Evolutionary conservation across 2,329 filamentous ascomycete genomes (phyloP).

Genomic region (Ophiosphaerella herpotricha): DNA sequence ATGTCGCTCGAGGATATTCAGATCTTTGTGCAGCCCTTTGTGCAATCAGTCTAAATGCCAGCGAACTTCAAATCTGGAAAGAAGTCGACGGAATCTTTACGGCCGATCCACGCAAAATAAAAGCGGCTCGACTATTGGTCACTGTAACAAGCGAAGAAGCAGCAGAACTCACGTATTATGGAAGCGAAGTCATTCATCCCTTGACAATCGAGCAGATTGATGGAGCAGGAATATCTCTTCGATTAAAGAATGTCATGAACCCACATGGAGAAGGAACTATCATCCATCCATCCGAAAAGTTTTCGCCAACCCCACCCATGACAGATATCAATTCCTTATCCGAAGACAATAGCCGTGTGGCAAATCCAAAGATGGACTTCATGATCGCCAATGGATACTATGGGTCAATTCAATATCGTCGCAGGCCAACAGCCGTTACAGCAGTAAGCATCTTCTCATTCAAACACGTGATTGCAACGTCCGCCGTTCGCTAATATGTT

Average conservation of each 20-base stretch:
- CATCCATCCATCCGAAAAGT: background rate
- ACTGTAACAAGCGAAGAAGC: constrained; percentile 94
- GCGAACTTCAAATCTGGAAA: constrained; percentile 97
- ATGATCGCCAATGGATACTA: constrained; percentile 12
- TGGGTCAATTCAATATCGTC: constrained; percentile 6
- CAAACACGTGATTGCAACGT: background rate
- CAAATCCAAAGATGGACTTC: constrained; percentile 3
- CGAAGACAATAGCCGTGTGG: background rate
- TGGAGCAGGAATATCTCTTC: constrained; percentile 77
- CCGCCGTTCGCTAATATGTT: background rate
- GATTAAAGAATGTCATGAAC: constrained; percentile 91
- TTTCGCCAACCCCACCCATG: too few species aligned
- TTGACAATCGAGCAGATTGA: constrained; percentile 96
- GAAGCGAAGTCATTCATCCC: constrained; percentile 93
- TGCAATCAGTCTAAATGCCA: constrained; percentile 79
- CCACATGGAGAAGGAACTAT: constrained; percentile 49
- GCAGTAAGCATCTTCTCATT: constrained; percentile 52
- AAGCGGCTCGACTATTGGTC: constrained; percentile 85
- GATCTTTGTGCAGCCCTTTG: constrained; percentile 90
- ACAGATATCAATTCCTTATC: background rate
- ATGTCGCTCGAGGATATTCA: constrained; percentile 91
- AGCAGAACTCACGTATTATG: constrained; percentile 80
- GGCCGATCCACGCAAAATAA: constrained; percentile 83
- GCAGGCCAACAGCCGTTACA: constrained; percentile 67
- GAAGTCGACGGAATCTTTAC: constrained; percentile 96